Conservation (phyloP, 2,329 filamentous ascomycete genomes). For the Hymenoscyphus fructigenus region DNA sequence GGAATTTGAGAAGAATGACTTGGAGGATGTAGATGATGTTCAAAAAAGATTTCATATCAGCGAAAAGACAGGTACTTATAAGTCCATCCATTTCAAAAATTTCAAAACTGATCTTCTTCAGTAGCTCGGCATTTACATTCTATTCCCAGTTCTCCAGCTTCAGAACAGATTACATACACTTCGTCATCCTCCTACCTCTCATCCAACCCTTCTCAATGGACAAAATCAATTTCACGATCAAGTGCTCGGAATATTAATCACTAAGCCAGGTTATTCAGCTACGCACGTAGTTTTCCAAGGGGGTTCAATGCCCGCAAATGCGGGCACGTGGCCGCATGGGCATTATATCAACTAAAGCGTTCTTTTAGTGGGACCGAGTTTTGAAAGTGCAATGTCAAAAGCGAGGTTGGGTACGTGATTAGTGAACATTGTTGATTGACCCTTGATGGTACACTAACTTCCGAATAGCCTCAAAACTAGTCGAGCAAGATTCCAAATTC, state of each 20-base stretch:
- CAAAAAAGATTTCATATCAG: not conserved
- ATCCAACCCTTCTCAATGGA: not conserved
- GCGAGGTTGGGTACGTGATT: not conserved
- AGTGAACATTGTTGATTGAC: constrained; percentile 2
- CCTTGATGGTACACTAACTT: not conserved
- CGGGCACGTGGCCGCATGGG: not conserved
- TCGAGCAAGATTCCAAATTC: not conserved
- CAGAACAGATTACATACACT: not conserved
- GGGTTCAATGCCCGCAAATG: not conserved
- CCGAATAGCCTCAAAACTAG: not conserved
- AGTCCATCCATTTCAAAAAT: not conserved
- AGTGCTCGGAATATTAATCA: not conserved
- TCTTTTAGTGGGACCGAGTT: no score
- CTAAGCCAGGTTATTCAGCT: constrained; percentile 1
- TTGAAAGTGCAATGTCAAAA: not conserved
- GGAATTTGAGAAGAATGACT: not conserved
- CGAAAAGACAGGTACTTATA: not conserved
- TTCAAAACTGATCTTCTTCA: not conserved
- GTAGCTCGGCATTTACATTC: not conserved
- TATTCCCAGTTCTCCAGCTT: not conserved
- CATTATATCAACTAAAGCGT: not conserved
- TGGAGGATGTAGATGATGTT: not conserved
- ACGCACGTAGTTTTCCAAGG: not conserved
- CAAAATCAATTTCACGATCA: not conserved
- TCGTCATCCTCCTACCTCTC: not conserved